These are phyloP conservation scores for Testicularia cyperi DNA, from an alignment of 1,284 basidiomycete genomes.

Conservation along the genomic window DNA sequence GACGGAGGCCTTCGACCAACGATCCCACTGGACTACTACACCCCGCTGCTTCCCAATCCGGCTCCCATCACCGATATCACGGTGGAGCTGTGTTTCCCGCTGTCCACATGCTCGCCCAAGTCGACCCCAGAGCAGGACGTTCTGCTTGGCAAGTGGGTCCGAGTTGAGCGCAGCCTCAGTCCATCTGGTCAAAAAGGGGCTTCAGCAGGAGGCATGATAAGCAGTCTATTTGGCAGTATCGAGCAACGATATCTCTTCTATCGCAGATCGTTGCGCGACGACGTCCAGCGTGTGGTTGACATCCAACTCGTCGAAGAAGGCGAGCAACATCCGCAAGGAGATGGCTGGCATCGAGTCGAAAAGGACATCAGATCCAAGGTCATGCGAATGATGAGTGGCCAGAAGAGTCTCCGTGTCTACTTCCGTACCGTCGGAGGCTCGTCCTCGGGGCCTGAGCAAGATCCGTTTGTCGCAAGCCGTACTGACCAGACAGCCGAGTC, in stretches of 20 bases:
- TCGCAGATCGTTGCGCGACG: constrained; percentile 23
- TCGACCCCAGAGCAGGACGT: constrained; percentile 74
- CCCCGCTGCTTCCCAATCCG: constrained; percentile 45
- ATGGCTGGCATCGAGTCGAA: constrained; percentile 45
- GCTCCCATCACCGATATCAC: constrained; percentile 70
- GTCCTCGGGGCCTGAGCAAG: constrained; percentile 1
- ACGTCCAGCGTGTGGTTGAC: constrained; percentile 44
- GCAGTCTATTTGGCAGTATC: constrained; percentile 28
- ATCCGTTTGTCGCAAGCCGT: too few species aligned
- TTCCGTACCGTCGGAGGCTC: constrained; percentile 24
- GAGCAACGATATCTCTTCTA: constrained; percentile 51
- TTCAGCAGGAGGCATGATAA: constrained; percentile 7
- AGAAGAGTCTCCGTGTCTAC: constrained; percentile 36
- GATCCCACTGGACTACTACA: constrained; percentile 47
- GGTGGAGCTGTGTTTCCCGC: constrained; percentile 71
- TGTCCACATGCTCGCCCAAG: constrained; percentile 69
- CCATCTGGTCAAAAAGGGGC: constrained; percentile 61
- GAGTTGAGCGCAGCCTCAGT: constrained; percentile 76
- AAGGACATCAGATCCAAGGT: constrained; percentile 27
- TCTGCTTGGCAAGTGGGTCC: constrained; percentile 82
- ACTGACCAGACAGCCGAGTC: neutral
- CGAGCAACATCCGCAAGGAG: constrained; percentile 13
- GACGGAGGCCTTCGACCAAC: too few species aligned
- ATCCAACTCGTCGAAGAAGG: constrained; percentile 34
- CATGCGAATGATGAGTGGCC: constrained; percentile 12